A percentile compares a stretch with the other conserved stretches of the same genome.
Conservation (phyloP, 2,329 filamentous ascomycete genomes). For the Coleophoma cylindrospora region DNA sequence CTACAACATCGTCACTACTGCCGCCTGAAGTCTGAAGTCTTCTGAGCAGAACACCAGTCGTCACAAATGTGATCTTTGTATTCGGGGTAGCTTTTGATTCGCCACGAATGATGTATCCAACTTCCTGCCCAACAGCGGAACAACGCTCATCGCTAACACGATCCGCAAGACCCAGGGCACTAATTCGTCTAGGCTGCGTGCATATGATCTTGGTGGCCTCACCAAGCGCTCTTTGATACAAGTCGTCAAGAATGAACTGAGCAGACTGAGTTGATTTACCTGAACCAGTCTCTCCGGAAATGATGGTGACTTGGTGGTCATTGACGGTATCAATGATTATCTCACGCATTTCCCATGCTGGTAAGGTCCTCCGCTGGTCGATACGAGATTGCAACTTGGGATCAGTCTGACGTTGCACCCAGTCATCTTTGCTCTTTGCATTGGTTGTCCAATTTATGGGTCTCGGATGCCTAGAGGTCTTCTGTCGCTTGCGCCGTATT, state of each 20-base stretch:
- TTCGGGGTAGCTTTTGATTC: conserved; percentile 70
- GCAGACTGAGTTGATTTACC: conserved; percentile 97
- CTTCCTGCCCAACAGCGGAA: conserved; percentile 73
- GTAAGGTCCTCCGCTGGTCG: conserved; percentile 64
- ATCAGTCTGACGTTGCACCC: conserved; percentile 62
- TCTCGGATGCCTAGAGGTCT: conserved; percentile 41
- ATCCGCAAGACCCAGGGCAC: conserved; percentile 88
- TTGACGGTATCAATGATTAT: conserved; percentile 72
- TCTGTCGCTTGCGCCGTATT: conserved; percentile 20
- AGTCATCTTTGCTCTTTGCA: conserved; percentile 57
- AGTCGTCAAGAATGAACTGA: conserved; percentile 89
- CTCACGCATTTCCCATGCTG: conserved; percentile 81
- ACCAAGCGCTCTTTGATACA: conserved; percentile 73
- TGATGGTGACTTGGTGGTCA: conserved; percentile 83
- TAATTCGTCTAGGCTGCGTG: conserved; percentile 92
- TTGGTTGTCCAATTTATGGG: conserved; percentile 62
- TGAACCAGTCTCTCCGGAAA: conserved; percentile 93
- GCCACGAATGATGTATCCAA: conserved; percentile 88
- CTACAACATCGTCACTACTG: conserved; percentile 71
- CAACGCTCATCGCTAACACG: conserved; percentile 91
- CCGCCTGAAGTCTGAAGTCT: conserved; percentile 88
- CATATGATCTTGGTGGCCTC: conserved; percentile 84
- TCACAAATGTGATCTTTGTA: conserved; percentile 93
- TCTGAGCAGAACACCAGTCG: conserved; percentile 85
- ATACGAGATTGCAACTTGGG: conserved; percentile 72